Base-by-base conservation (phyloP, 2,329 filamentous ascomycete genomes). In the Colletotrichum musicola region DNA sequence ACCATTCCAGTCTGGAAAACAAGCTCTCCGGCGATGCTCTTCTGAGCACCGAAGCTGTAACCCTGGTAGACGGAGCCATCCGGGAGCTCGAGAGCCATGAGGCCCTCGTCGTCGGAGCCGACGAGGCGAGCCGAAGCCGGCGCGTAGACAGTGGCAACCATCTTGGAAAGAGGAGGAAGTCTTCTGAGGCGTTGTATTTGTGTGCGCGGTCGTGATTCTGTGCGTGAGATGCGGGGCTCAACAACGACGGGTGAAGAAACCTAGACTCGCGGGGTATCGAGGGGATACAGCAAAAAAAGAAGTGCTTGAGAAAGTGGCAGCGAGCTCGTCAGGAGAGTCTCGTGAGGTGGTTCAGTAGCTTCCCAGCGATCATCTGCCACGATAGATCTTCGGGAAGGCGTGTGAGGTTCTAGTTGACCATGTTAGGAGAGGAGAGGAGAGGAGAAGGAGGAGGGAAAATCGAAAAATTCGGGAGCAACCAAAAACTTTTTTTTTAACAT, bases 1-100 rank as follows among this genome's bases (percentile, higher is more conserved):
- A 98, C 96, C 95, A 98, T 97, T 82, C 96, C 96, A 67, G 96
- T 99, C 88, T 98, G 95, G 85, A 99, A 99, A 83, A 99, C 96
- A 80, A 99, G 87, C 86, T 99, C 96, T 81, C 96, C 96, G 73
- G 95, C 93, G 77, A 97, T 90, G 84, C 93, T 97, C 88, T 95
- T 97, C 77, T 93, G 88, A 72, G 95, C 95, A 82, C 96, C 96
- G 80, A 99, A 99, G 88, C 94, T 97, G 85, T 93, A 94, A 75
- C 96, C 96, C 80, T 97, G 93, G 86, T 94, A 97, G 78, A 94
- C 89, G 67, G 92, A 90, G 81, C 95, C 94, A 85, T 98, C 95
- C 81, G 96, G 88, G 74, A 99, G 91, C 86, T 99, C 95, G 74
- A 99, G 92, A 80, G 92, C 92, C 83, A 97, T 88, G 77, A 93